These are phyloP conservation scores for Calonectria honghensis DNA, from an alignment of 2,329 filamentous ascomycete species.

Conservation along the genomic window DNA sequence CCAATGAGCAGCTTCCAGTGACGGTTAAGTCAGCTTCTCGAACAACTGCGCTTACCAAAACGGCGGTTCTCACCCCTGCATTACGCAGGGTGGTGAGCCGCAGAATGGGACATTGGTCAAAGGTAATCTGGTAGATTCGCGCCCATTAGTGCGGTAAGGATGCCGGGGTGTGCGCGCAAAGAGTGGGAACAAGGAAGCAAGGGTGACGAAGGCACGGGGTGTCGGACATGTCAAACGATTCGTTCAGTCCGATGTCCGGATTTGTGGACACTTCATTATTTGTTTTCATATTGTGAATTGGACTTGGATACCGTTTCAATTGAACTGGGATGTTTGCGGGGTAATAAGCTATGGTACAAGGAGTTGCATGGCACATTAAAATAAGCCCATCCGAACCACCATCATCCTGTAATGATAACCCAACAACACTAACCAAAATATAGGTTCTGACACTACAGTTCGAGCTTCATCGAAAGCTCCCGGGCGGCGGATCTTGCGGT, in stretches of 20 bases:
- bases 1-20: not conserved
- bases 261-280: not conserved
- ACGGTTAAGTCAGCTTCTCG: not conserved
- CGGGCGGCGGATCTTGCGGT: not conserved
- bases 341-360: not conserved
- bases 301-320: not conserved
- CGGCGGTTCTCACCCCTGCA: slow-evolving; percentile 5
- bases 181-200: slow-evolving; percentile 1
- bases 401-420: not conserved
- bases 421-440: not conserved
- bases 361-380: not conserved
- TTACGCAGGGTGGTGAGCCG: not conserved
- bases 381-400: not conserved
- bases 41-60: not conserved
- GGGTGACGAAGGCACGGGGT: not conserved
- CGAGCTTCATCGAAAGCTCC: not conserved
- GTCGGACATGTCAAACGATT: not conserved
- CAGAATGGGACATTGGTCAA: slow-evolving; percentile 5
- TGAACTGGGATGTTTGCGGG: not conserved
- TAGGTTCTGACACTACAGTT: not conserved
- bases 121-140: slow-evolving; percentile 9
- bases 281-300: not conserved
- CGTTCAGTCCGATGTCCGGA: no score
- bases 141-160: not conserved
- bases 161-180: not conserved